Base-by-base conservation (phyloP, 75 land plant genomes). In the Azolla pinnata region DNA sequence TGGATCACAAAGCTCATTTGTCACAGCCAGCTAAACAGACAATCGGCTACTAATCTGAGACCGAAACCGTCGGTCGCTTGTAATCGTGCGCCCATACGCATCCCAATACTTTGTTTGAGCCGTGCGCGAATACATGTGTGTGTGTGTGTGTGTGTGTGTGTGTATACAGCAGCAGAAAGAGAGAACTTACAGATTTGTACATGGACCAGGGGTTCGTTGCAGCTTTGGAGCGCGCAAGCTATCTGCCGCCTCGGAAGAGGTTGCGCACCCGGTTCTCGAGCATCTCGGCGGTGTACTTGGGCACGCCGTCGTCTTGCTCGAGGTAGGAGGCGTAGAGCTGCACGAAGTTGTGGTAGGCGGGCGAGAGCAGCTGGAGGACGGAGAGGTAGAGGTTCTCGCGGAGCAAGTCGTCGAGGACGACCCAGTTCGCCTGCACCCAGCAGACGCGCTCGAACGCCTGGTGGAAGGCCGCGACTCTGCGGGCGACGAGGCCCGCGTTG, bases 391-490 rank as follows among this genome's bases (percentile, higher is more conserved):
- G 59, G 26, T 47, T 61, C 16, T 58, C 69, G 21, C 70, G 62
- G 54, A 75, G 29, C 7, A 65, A 67, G 20, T 64, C 54, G 9
- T 75, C 78, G 2, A 62, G 47, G 40, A 75, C 66, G 18, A 60
- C 25, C 78, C 78, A 75, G 31, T 17, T 65, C 2, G 47, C 51
- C 19, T 75, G 78, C 29, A 25, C 33, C 24, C 30, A 55, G 38
- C 46, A 44, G 17, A 51, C 47, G 34, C 33, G 63, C 21, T 75
- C 78, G 47, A 75, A 73, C 16, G 74, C 56, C 16, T 63, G 23
- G 23, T 66, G 53, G 64, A 75, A 75, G 29, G 69, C 56, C 24
- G 52, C 33, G 9, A 75, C 53, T 33, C 78, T 64, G 33, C 57
- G 69, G 44, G 63, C 60, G 9, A 71, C 46, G 35, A 72, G 31